phyloP scores from a whole-genome alignment of 768 basidiomycete species.

The Leccinum aurantiacum region DNA sequence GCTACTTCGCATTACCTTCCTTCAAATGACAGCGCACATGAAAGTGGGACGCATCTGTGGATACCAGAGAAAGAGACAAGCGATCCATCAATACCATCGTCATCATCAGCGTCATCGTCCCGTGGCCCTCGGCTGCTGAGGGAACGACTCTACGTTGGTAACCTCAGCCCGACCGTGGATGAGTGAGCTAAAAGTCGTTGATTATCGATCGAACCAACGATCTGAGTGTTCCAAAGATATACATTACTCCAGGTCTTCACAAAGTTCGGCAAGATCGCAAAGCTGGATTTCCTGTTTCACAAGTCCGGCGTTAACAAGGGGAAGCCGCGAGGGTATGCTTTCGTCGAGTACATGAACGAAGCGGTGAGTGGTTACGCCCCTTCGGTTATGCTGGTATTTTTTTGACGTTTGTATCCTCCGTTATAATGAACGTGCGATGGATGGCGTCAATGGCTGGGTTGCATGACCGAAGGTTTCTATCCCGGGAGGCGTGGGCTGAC shows the following conservation, averaged over 20 bases:
- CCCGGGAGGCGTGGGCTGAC: slow-evolving; percentile 19
- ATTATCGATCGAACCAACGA: neutral
- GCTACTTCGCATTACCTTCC: neutral
- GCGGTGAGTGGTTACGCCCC: slow-evolving; percentile 58
- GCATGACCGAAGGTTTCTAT: slow-evolving; percentile 24
- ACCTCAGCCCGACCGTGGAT: slow-evolving; percentile 82
- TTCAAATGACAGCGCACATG: slow-evolving; percentile 8
- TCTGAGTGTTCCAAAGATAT: slow-evolving; percentile 53
- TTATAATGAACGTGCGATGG: slow-evolving; percentile 21
- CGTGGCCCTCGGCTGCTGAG: slow-evolving; percentile 40
- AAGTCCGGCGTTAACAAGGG: slow-evolving; percentile 87
- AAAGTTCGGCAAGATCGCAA: slow-evolving; percentile 89
- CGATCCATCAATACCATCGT: slow-evolving; percentile 6
- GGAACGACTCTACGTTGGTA: slow-evolving; percentile 88
- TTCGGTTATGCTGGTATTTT: slow-evolving; percentile 17
- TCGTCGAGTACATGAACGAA: slow-evolving; percentile 78
- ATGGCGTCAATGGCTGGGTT: slow-evolving; percentile 18
- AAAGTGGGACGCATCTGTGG: slow-evolving; percentile 28
- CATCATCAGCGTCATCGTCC: slow-evolving; percentile 24
- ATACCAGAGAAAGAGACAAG: slow-evolving; percentile 32
- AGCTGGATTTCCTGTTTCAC: slow-evolving; percentile 95
- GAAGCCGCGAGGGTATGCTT: slow-evolving; percentile 94
- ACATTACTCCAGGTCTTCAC: slow-evolving; percentile 86
- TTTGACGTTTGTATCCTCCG: slow-evolving; percentile 29
- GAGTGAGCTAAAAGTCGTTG: slow-evolving; percentile 54